Base-by-base conservation (phyloP, 163 green algal species). In the Scenedesmus sp. region DNA sequence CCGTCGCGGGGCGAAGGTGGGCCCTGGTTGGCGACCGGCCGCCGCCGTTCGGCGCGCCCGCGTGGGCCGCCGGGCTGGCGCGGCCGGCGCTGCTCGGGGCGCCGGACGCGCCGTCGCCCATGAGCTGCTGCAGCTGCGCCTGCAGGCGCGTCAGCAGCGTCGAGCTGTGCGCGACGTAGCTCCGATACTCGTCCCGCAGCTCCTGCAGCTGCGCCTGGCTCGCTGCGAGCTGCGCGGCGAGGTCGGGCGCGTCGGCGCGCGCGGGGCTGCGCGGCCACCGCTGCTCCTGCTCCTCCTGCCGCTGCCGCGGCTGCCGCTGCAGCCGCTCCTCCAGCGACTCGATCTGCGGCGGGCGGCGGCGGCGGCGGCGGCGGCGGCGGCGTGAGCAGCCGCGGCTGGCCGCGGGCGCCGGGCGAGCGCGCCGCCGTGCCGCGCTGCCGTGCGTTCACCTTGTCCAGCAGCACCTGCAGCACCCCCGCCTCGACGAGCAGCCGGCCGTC, bases 41-140 rank as follows among this genome's bases (percentile, higher is more conserved):
- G 60, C 26, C 50, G 4, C 18, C 17, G 48, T 42, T 29, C 66
- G n/a, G 31, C 66, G 53, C 29, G 10, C 10, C 53, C 29, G 53
- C 42, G 15, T 44, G 13, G 24, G 3, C 44, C 26, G 26, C 63
- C 26, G 63, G 22, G 42, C 31, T 48, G 48, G 28, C 39, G 48
- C 48, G 58, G 66, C 48, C 28, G 4, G 28, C 10, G 47, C 31
- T 54, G 47, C 29, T 34, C 18, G 48, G 26, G 63, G 29, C 33
- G 63, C 63, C 26, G 28, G 22, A 15, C 33, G 29, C 15, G 42
- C 42, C 31, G 70, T 69, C 48, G 22, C 9, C 34, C 72, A 75
- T 33, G 1, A 81, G 63, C 63, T 75, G 62, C 50, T 81, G 74
- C 51, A 81, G 24, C 50, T 81, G 74, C 3, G 48, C 48, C 51